phyloP scores from a whole-genome alignment of 2,329 filamentous ascomycete species.

The Penicillium fuscoglaucum region DNA sequence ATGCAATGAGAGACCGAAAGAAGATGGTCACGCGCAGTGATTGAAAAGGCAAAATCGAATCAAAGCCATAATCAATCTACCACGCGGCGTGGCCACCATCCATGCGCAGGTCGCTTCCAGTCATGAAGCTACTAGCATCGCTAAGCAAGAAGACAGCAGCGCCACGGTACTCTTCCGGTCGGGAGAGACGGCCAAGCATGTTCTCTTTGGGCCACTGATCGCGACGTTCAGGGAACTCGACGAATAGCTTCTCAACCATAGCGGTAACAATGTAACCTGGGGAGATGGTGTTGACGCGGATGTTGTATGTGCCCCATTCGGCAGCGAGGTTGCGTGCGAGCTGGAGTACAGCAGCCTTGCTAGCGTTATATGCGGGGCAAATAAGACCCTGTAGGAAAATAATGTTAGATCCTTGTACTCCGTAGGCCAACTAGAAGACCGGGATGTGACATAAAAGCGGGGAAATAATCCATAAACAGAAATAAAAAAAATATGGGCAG shows the following conservation, averaged over 20 bases:
- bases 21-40: slow-evolving; percentile 15
- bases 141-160: slow-evolving; percentile 50
- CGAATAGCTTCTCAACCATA: slow-evolving; percentile 47
- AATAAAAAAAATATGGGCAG: background rate
- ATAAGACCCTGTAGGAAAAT: slow-evolving; percentile 43
- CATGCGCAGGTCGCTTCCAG: slow-evolving; percentile 55
- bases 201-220: slow-evolving; percentile 80
- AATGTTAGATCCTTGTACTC: background rate
- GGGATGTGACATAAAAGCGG: slow-evolving; percentile 1
- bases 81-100: slow-evolving; percentile 57
- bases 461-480: background rate
- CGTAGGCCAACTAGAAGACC: background rate
- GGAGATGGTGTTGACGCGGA: slow-evolving; percentile 52
- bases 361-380: slow-evolving; percentile 52
- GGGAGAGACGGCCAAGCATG: slow-evolving; percentile 72
- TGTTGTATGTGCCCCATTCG: slow-evolving; percentile 51
- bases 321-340: slow-evolving; percentile 49
- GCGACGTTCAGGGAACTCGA: slow-evolving; percentile 74
- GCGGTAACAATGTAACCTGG: slow-evolving; percentile 51
- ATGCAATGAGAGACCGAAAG: slow-evolving; percentile 22
- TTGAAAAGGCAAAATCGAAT: slow-evolving; percentile 5
- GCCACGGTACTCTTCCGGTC: slow-evolving; percentile 67
- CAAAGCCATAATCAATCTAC: slow-evolving; percentile 37
- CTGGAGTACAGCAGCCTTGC: slow-evolving; percentile 51
- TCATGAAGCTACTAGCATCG: slow-evolving; percentile 57